phyloP scores from a whole-genome alignment of 345 rosid genomes.

The Lumnitzera littorea region DNA sequence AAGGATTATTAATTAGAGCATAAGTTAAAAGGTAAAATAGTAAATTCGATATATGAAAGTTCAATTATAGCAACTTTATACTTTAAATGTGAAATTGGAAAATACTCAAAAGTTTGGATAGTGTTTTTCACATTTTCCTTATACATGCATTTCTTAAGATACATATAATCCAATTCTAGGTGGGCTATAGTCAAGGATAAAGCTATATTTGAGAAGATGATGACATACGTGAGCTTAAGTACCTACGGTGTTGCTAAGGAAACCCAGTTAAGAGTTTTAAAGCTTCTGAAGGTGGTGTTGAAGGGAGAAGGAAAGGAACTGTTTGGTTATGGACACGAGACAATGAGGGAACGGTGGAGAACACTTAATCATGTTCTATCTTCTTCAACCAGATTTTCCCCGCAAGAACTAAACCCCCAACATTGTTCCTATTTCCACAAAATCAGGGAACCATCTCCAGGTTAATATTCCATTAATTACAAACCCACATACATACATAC shows the following conservation, averaged over 20 bases:
- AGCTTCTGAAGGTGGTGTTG: conserved; percentile 14
- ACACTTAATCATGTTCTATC: background rate
- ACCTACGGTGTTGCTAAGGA: conserved; percentile 15
- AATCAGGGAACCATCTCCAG: conserved; percentile 1
- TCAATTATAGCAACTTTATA: too few relatives aligned
- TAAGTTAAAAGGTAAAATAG: too few relatives aligned
- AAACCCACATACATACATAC: background rate
- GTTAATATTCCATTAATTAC: background rate
- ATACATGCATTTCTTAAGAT: too few relatives aligned
- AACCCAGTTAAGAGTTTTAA: conserved; percentile 14
- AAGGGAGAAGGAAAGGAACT: conserved; percentile 4
- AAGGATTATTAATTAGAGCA: too few relatives aligned
- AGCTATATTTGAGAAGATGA: conserved; percentile 11
- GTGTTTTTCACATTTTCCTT: too few relatives aligned
- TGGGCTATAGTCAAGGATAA: conserved; percentile 17
- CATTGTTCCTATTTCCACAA: background rate
- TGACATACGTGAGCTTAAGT: conserved; percentile 7
- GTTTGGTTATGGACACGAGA: background rate
- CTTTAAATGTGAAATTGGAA: too few relatives aligned
- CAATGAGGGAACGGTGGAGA: background rate
- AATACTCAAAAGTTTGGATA: too few relatives aligned
- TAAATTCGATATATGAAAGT: too few relatives aligned
- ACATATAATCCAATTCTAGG: background rate
- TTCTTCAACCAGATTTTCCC: background rate
- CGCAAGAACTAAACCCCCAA: background rate